These are phyloP conservation scores for Kazachstania viticola DNA, from an alignment of 805 yeast species.

Conservation along the genomic window DNA sequence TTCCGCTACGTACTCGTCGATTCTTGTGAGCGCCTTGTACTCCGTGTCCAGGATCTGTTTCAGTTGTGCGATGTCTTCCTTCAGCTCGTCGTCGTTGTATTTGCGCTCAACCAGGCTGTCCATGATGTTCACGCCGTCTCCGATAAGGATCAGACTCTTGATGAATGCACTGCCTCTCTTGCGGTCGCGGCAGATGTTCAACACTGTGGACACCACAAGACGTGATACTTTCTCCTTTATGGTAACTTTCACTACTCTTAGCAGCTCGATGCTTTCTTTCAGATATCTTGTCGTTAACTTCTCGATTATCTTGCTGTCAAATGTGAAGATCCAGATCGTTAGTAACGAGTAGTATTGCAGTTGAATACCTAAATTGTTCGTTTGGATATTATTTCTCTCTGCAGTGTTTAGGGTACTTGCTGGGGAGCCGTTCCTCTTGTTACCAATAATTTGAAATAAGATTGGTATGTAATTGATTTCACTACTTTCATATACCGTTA, in stretches of 20 bases:
- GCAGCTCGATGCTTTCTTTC: conserved; percentile 32
- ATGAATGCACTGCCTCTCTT: conserved; percentile 34
- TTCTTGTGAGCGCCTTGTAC: conserved; percentile 71
- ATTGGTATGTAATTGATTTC: conserved; percentile 37
- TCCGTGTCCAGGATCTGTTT: conserved; percentile 54
- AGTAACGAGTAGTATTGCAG: conserved; percentile 71
- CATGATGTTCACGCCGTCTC: conserved; percentile 60
- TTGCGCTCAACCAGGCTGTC: conserved; percentile 71
- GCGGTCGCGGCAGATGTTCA: conserved; percentile 41
- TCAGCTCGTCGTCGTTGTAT: conserved; percentile 89
- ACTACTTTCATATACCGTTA: conserved; percentile 15
- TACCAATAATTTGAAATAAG: conserved; percentile 34
- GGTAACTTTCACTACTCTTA: conserved; percentile 58
- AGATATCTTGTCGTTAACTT: conserved; percentile 45
- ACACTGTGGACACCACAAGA: conserved; percentile 62
- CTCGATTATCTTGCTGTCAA: conserved; percentile 42
- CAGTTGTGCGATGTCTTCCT: conserved; percentile 53
- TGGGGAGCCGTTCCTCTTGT: neutral
- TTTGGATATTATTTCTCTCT: conserved; percentile 15
- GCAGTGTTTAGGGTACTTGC: neutral
- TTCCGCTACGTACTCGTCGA: conserved; percentile 85
- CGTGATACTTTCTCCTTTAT: conserved; percentile 89
- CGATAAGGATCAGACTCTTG: conserved; percentile 58
- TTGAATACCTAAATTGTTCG: conserved; percentile 50
- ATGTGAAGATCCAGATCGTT: conserved; percentile 76